Evolutionary conservation across 805 yeast genomes (phyloP).

Genomic region (Sugiyamaella americana): DNA sequence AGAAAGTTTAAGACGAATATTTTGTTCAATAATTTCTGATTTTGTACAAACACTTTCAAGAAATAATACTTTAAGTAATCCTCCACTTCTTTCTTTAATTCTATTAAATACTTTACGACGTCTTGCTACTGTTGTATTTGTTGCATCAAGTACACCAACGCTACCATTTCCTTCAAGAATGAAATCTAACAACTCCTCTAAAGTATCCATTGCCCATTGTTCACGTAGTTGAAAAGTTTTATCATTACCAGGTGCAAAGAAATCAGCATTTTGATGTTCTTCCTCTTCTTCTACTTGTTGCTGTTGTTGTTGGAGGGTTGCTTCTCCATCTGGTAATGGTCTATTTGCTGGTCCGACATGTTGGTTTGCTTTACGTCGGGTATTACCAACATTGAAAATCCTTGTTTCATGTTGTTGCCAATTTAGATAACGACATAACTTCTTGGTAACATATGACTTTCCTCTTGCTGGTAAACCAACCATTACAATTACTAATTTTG

Average conservation of each 20-base stretch:
- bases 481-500: constrained; percentile 89
- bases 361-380: constrained; percentile 65
- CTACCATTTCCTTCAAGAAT: constrained; percentile 75
- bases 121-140: constrained; percentile 73
- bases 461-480: constrained; percentile 95
- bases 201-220: constrained; percentile 90
- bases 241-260: constrained; percentile 75
- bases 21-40: constrained; percentile 68
- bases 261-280: constrained; percentile 62
- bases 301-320: constrained; percentile 2
- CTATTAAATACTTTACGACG: constrained; percentile 52
- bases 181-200: constrained; percentile 77
- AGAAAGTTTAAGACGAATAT: constrained; percentile 73
- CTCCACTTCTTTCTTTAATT: constrained; percentile 35
- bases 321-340: constrained; percentile 48
- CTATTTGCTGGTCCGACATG: constrained; percentile 62
- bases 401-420: constrained; percentile 90
- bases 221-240: constrained; percentile 65
- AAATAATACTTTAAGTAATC: constrained; percentile 64
- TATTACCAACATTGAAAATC: constrained; percentile 93
- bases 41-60: constrained; percentile 86
- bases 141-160: constrained; percentile 92
- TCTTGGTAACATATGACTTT: constrained; percentile 87
- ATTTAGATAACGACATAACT: constrained; percentile 80
- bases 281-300: constrained; percentile 2